These are phyloP conservation scores for Trichomonas vaginalis DNA, from an alignment of 208 protist species.

Conservation along the genomic window DNA sequence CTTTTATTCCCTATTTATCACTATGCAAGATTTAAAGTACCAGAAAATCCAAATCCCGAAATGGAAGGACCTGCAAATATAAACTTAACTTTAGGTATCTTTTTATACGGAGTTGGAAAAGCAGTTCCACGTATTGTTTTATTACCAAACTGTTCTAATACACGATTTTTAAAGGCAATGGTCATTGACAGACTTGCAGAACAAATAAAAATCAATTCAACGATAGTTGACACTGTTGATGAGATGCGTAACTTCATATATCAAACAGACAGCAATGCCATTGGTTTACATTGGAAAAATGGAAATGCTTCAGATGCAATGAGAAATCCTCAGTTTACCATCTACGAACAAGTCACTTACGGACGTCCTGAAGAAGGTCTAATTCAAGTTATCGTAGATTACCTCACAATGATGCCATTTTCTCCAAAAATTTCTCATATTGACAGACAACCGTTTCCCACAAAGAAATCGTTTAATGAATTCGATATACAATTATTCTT, in stretches of 20 bases:
- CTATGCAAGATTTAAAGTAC: not conserved
- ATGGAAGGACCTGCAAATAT: not conserved
- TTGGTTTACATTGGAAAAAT: conserved; percentile 1
- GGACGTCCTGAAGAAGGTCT: not conserved
- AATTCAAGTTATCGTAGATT: not conserved
- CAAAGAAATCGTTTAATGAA: not conserved
- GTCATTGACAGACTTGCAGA: not conserved
- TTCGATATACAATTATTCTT: not conserved
- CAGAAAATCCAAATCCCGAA: not conserved
- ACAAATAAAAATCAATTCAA: not conserved
- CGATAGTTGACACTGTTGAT: not conserved
- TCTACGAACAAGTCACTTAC: not conserved
- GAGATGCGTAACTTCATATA: not conserved
- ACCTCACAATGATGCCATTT: not conserved
- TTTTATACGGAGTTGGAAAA: not conserved
- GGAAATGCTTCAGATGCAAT: not conserved
- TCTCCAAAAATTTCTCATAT: not conserved
- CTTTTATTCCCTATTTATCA: not conserved
- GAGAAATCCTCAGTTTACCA: not conserved
- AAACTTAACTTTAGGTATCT: not conserved
- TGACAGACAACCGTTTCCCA: not conserved
- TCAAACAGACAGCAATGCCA: not conserved
- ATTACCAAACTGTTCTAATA: not conserved
- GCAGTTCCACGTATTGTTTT: not conserved
- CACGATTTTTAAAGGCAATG: not conserved